Conservation (phyloP, 805 yeast species). For the Pichia kluyveri region DNA sequence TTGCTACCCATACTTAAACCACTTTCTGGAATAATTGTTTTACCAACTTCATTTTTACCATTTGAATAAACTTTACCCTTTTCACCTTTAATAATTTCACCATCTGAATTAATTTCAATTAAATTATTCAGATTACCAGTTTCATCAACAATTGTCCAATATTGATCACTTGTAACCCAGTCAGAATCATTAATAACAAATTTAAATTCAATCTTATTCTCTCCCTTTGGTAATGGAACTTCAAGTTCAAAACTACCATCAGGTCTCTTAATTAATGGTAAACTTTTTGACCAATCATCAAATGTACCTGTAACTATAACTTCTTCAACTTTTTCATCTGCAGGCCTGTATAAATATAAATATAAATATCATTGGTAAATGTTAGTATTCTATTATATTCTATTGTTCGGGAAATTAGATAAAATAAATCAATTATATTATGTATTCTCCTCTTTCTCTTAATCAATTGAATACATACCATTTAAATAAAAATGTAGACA, state of each 20-base stretch:
- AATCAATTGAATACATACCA: neutral
- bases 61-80: slow-evolving; percentile 31
- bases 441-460: too few relatives aligned
- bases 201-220: slow-evolving; percentile 33
- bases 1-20: slow-evolving; percentile 5
- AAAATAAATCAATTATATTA: too few relatives aligned
- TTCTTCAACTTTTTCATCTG: slow-evolving; percentile 13
- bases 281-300: slow-evolving; percentile 47
- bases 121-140: slow-evolving; percentile 46
- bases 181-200: slow-evolving; percentile 49
- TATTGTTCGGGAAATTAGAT: too few relatives aligned
- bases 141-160: slow-evolving; percentile 36
- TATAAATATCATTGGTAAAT: neutral
- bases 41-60: slow-evolving; percentile 19
- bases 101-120: slow-evolving; percentile 31
- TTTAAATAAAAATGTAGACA: slow-evolving; percentile 5
- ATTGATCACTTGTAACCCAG: slow-evolving; percentile 38
- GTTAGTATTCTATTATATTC: neutral
- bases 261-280: slow-evolving; percentile 36
- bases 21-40: slow-evolving; percentile 9
- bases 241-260: slow-evolving; percentile 27
- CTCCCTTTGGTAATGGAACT: slow-evolving; percentile 21
- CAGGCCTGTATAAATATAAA: slow-evolving; percentile 16
- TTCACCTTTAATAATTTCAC: slow-evolving; percentile 25
- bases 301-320: slow-evolving; percentile 55